These are phyloP conservation scores for Torulaspora delbrueckii DNA, from an alignment of 805 yeast genomes.

Conservation along the genomic window DNA sequence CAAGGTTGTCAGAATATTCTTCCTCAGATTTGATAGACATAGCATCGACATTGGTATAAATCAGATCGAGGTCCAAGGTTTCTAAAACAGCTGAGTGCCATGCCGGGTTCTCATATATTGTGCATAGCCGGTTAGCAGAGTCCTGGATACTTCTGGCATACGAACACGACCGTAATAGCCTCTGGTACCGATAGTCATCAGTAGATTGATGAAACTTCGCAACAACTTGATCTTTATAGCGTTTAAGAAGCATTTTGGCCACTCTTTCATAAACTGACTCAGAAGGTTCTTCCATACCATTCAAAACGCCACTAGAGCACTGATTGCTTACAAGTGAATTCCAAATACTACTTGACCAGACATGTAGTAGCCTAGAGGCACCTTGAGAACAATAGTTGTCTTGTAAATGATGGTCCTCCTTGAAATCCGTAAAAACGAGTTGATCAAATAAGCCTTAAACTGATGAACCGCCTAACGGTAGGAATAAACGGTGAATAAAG, in stretches of 20 bases:
- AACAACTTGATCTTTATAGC: constrained; percentile 21
- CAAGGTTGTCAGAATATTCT: constrained; percentile 52
- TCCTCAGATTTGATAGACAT: constrained; percentile 33
- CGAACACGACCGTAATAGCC: constrained; percentile 17
- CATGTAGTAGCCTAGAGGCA: neutral
- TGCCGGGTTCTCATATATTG: constrained; percentile 40
- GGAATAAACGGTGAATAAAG: neutral
- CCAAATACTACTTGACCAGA: neutral
- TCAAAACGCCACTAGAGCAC: neutral
- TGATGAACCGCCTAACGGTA: neutral
- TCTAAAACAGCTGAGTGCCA: constrained; percentile 57
- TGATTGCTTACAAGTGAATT: neutral
- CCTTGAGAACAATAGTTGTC: neutral
- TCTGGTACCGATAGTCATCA: constrained; percentile 16
- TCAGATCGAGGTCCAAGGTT: constrained; percentile 51
- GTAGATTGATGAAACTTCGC: constrained; percentile 18
- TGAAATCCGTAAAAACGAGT: neutral
- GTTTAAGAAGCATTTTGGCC: constrained; percentile 22
- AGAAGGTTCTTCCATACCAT: neutral
- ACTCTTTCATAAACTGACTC: constrained; percentile 1
- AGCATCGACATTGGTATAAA: constrained; percentile 58
- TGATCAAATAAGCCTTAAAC: neutral
- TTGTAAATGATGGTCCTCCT: neutral
- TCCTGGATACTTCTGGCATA: constrained; percentile 27
- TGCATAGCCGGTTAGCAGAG: constrained; percentile 22